Conservation (phyloP, 2,329 filamentous ascomycete genomes). For the Trichoderma arundinaceum region DNA sequence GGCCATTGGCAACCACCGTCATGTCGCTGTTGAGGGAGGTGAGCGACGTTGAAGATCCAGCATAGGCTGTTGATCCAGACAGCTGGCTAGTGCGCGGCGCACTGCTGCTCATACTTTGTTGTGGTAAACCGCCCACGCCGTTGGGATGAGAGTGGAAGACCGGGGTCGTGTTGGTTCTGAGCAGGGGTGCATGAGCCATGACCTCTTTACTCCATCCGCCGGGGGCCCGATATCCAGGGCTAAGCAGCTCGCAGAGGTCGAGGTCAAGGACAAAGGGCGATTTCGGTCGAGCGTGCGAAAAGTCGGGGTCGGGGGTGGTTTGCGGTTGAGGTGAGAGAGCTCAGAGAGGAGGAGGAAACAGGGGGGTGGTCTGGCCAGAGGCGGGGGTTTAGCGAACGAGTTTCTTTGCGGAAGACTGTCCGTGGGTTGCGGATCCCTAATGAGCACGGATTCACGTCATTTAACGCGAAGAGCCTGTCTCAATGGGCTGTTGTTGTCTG, state of each 20-base stretch:
- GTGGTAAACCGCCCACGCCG: slow-evolving; percentile 52
- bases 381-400: slow-evolving; percentile 30
- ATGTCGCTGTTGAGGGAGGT: slow-evolving; percentile 54
- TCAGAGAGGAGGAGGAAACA: slow-evolving; percentile 17
- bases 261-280: slow-evolving; percentile 18
- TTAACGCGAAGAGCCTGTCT: slow-evolving; percentile 27
- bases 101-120: slow-evolving; percentile 56
- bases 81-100: slow-evolving; percentile 65
- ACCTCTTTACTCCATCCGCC: slow-evolving; percentile 53
- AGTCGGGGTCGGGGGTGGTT: slow-evolving; percentile 8
- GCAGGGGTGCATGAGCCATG: slow-evolving; percentile 65
- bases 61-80: slow-evolving; percentile 64
- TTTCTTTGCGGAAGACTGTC: slow-evolving; percentile 27
- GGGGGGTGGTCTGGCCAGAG: slow-evolving; percentile 13
- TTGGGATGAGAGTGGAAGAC: slow-evolving; percentile 57
- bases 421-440: slow-evolving; percentile 27
- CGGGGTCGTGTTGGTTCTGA: slow-evolving; percentile 64
- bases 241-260: slow-evolving; percentile 3
- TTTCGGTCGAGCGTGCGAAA: slow-evolving; percentile 20
- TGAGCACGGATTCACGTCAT: slow-evolving; percentile 31
- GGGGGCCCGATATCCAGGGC: slow-evolving; percentile 31
- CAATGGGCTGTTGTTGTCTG: slow-evolving; percentile 12
- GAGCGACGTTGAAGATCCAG: slow-evolving; percentile 59
- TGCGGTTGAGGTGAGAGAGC: slow-evolving; percentile 3
- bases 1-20: slow-evolving; percentile 57